Conservation (phyloP, 2,329 filamentous ascomycete genomes). For the Trichoderma sp. region DNA sequence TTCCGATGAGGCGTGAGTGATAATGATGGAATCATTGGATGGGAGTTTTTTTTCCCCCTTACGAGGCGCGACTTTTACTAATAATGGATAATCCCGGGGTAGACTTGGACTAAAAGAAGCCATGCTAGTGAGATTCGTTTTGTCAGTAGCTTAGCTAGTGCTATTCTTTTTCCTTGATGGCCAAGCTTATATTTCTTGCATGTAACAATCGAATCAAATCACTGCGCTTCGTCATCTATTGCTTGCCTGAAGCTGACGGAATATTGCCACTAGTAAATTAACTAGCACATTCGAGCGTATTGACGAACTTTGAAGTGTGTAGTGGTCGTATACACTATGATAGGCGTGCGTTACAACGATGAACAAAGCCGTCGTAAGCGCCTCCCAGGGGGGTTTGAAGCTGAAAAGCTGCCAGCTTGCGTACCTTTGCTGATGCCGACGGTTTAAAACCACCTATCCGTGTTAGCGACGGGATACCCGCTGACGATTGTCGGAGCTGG, state of each 20-base stretch:
- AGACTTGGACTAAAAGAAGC: not conserved
- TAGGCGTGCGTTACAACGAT: not conserved
- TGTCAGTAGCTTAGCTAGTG: not conserved
- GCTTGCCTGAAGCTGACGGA: not conserved
- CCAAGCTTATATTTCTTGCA: not conserved
- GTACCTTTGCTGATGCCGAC: not conserved
- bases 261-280: not conserved
- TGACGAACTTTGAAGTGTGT: no score
- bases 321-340: not conserved
- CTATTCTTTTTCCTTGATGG: not conserved
- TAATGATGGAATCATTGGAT: not conserved
- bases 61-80: constrained; percentile 14
- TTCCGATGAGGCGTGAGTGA: not conserved
- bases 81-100: not conserved
- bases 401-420: not conserved
- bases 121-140: not conserved
- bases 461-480: not conserved
- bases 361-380: not conserved
- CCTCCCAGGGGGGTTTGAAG: not conserved
- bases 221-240: not conserved
- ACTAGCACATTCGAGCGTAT: not conserved
- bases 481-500: not conserved
- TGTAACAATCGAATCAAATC: not conserved
- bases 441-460: not conserved
- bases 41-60: not conserved